These are phyloP conservation scores for Sarocladium oryzae DNA, from an alignment of 2,329 filamentous ascomycete genomes.

Conservation along the genomic window DNA sequence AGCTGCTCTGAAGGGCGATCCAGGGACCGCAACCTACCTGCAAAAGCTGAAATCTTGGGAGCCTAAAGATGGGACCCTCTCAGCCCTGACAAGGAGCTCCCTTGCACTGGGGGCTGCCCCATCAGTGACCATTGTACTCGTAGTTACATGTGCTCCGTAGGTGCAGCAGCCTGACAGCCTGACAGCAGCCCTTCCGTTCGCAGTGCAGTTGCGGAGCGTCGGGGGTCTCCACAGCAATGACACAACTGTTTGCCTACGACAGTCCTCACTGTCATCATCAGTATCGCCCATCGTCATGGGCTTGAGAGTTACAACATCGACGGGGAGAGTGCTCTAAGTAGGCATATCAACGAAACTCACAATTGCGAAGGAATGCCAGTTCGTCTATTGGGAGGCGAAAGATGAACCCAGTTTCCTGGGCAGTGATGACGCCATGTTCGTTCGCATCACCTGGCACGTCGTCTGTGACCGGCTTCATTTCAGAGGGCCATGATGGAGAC, in stretches of 20 bases:
- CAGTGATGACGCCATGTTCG: not conserved
- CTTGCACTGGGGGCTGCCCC: not conserved
- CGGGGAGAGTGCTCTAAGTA: not conserved
- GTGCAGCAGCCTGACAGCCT: no score
- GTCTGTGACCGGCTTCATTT: no score
- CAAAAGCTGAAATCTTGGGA: not conserved
- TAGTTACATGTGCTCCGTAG: no score
- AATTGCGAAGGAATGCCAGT: not conserved
- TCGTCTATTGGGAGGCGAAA: not conserved
- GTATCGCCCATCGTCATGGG: not conserved
- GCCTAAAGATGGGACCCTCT: no score
- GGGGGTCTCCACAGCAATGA: constrained; percentile 5
- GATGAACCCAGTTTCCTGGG: no score
- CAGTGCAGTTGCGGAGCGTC: not conserved
- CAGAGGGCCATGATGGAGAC: no score
- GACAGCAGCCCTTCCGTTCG: not conserved
- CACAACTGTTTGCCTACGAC: not conserved
- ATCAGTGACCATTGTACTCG: not conserved
- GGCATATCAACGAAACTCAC: not conserved
- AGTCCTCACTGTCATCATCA: not conserved
- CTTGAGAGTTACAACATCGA: not conserved
- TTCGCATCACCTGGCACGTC: no score
- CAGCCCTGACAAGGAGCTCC: no score
- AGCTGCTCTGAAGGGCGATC: not conserved
- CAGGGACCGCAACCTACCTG: not conserved